A percentile compares a stretch with the other conserved stretches of the same genome.
Conservation (phyloP, 2,329 filamentous ascomycete genomes). For the Penicillium sp. region DNA sequence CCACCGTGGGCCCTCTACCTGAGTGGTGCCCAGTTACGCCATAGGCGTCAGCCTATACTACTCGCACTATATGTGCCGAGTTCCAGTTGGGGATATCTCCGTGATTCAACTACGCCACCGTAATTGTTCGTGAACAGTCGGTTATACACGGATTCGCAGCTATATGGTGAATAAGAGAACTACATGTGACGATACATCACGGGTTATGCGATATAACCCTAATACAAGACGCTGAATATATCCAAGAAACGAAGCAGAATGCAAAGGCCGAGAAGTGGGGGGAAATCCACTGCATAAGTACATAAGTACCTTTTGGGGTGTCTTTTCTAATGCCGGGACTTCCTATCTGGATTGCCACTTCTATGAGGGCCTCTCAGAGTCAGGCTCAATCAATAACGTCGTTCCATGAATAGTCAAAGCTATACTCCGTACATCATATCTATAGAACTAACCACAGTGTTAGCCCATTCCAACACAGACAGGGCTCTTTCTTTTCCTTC, state of each 20-base stretch:
- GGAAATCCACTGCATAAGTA: too few species aligned
- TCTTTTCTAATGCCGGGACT: too few species aligned
- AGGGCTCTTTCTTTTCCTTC: too few species aligned
- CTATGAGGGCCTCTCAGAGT: too few species aligned
- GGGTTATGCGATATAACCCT: not conserved
- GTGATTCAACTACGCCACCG: not conserved
- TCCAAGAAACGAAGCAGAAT: not conserved
- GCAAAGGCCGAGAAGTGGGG: too few species aligned
- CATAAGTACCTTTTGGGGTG: too few species aligned
- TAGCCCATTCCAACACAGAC: too few species aligned
- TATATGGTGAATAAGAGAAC: not conserved
- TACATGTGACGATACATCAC: not conserved
- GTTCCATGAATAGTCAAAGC: too few species aligned
- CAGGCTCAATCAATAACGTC: too few species aligned
- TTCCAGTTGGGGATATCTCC: not conserved
- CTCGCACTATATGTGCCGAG: not conserved
- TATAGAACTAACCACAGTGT: too few species aligned
- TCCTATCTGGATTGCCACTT: too few species aligned
- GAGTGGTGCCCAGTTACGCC: not conserved
- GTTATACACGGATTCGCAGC: not conserved
- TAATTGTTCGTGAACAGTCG: not conserved
- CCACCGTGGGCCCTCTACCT: not conserved
- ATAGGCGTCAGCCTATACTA: not conserved
- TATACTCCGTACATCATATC: too few species aligned
- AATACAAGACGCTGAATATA: not conserved